Evolutionary conservation across 441 rosid species (phyloP).

Genomic region (Metrosideros polymorpha): DNA sequence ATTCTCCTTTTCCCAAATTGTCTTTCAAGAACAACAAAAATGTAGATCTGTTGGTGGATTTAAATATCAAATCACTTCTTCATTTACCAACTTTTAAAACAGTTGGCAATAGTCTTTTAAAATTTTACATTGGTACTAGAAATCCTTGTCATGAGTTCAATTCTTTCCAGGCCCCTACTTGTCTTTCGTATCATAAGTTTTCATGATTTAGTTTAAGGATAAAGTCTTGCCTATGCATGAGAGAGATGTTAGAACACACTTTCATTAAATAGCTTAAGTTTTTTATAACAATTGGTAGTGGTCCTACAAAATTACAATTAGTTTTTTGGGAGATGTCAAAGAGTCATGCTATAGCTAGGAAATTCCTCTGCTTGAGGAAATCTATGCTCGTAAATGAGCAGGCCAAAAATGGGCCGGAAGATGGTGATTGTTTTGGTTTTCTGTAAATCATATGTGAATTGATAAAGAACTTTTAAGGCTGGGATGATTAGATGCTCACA

Average conservation of each 20-base stretch:
- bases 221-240: neutral
- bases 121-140: neutral
- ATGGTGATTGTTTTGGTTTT: neutral
- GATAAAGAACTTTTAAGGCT: neutral
- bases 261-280: neutral
- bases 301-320: neutral
- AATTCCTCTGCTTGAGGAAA: neutral
- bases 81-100: neutral
- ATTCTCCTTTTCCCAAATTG: neutral
- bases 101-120: neutral
- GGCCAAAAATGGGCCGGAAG: neutral
- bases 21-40: neutral
- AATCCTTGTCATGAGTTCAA: neutral
- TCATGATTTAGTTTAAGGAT: neutral
- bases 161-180: neutral
- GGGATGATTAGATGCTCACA: neutral
- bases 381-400: neutral
- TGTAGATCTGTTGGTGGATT: neutral
- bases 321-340: neutral
- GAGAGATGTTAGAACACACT: neutral
- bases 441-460: neutral
- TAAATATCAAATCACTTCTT: neutral
- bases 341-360: neutral
- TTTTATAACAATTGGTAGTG: neutral
- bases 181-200: neutral